Percentiles rank a stretch among this genome's conserved stretches.
These are phyloP conservation scores for Elongisporangium prolatum DNA, from an alignment of 352 stramenopile genomes.

Conservation along the genomic window DNA sequence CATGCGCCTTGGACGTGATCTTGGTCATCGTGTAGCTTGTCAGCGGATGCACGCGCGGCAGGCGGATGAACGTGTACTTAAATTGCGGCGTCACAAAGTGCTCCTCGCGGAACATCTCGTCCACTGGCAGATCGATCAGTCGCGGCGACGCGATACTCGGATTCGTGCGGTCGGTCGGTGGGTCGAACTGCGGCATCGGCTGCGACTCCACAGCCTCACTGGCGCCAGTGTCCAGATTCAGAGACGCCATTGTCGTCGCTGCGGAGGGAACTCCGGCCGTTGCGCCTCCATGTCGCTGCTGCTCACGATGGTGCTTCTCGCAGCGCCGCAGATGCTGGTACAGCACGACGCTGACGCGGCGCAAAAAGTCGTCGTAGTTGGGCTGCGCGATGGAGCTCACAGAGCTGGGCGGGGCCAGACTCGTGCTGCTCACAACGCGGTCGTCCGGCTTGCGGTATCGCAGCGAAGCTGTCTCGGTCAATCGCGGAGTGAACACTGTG, in stretches of 20 bases:
- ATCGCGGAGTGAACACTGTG: slow-evolving; percentile 76
- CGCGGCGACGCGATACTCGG: slow-evolving; percentile 45
- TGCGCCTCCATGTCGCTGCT: slow-evolving; percentile 33
- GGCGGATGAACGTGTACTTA: slow-evolving; percentile 82
- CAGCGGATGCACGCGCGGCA: slow-evolving; percentile 67
- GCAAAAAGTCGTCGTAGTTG: slow-evolving; percentile 90
- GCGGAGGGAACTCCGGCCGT: slow-evolving; percentile 8
- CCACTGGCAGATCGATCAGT: slow-evolving; percentile 64
- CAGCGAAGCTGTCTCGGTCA: slow-evolving; percentile 61
- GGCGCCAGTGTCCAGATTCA: not conserved
- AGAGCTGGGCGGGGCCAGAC: slow-evolving; percentile 60
- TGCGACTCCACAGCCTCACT: slow-evolving; percentile 1
- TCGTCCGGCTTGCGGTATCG: slow-evolving; percentile 81
- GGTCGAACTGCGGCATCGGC: slow-evolving; percentile 6
- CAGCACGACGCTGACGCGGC: slow-evolving; percentile 84
- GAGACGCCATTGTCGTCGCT: slow-evolving; percentile 9
- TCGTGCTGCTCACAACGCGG: slow-evolving; percentile 53
- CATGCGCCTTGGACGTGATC: slow-evolving; percentile 70
- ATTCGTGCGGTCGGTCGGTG: slow-evolving; percentile 11
- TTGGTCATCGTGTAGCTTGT: slow-evolving; percentile 84
- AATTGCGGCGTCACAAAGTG: slow-evolving; percentile 88
- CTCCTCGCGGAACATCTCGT: slow-evolving; percentile 85
- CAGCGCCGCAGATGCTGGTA: slow-evolving; percentile 88
- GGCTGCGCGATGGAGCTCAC: slow-evolving; percentile 82
- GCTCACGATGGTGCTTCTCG: slow-evolving; percentile 74